Conservation (phyloP, 306 rosid genomes). For the Parietaria judaica region DNA sequence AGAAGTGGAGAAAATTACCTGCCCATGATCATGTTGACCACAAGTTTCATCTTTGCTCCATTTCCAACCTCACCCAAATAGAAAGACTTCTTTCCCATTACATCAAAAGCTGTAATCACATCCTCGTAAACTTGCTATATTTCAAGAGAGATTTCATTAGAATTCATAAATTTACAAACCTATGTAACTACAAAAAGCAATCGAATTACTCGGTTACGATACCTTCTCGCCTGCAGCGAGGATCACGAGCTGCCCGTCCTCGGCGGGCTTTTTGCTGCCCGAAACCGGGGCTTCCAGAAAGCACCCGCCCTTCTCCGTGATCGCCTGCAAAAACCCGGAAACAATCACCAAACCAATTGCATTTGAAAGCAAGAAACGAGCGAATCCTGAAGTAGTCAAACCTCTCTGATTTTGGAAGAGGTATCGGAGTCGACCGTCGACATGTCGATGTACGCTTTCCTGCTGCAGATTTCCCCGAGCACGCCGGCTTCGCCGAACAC, state of each 20-base stretch:
- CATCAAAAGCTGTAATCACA: conserved; percentile 56
- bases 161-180: no score
- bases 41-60: conserved; percentile 96
- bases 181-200: no score
- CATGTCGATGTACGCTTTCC: conserved; percentile 72
- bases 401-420: conserved; percentile 65
- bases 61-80: conserved; percentile 86
- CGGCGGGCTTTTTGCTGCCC: conserved; percentile 98
- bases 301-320: conserved; percentile 49
- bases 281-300: conserved; percentile 94
- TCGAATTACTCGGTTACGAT: no score
- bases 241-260: conserved; percentile 87
- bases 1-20: no score
- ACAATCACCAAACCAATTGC: no score
- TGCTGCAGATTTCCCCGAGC: conserved; percentile 51
- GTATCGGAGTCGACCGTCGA: conserved; percentile 74
- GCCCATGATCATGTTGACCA: conserved; percentile 97
- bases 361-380: no score
- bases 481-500: conserved; percentile 66
- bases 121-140: conserved; percentile 59
- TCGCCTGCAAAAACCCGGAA: conserved; percentile 40
- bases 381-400: conserved; percentile 11
- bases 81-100: conserved; percentile 78
- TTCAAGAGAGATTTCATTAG: no score
- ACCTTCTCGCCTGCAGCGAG: conserved; percentile 88